phyloP scores from a whole-genome alignment of 2,329 filamentous ascomycete species.

The Fusarium scirpi region DNA sequence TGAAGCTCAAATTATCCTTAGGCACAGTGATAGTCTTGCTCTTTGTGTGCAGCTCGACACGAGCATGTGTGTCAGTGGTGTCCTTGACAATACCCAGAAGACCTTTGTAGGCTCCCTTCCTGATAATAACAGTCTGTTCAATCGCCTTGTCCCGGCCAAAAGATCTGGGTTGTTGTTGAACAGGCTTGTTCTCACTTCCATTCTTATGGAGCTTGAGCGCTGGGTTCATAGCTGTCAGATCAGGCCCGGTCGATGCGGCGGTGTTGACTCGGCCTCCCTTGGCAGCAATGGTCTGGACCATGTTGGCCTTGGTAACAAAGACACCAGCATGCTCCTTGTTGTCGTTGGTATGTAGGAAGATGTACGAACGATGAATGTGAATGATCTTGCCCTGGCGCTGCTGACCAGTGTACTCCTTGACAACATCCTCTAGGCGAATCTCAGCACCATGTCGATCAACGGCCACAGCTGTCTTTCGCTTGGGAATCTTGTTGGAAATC shows the following conservation, averaged over 20 bases:
- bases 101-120: conserved; percentile 90
- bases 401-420: conserved; percentile 90
- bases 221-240: conserved; percentile 92
- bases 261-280: conserved; percentile 85
- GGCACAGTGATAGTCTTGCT: conserved; percentile 89
- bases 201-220: conserved; percentile 79
- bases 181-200: conserved; percentile 60
- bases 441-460: conserved; percentile 94
- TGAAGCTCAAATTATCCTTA: conserved; percentile 85
- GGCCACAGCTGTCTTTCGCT: conserved; percentile 85
- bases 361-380: conserved; percentile 91
- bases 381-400: conserved; percentile 88
- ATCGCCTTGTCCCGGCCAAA: conserved; percentile 86
- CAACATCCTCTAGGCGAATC: conserved; percentile 89
- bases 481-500: conserved; percentile 88
- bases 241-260: conserved; percentile 69
- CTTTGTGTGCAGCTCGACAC: conserved; percentile 94
- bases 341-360: conserved; percentile 88
- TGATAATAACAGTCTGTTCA: conserved; percentile 91
- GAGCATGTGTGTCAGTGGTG: conserved; percentile 84
- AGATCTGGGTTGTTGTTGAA: conserved; percentile 79
- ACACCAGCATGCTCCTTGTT: conserved; percentile 89
- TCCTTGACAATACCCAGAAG: conserved; percentile 96
- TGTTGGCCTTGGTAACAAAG: conserved; percentile 86
- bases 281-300: conserved; percentile 90